A percentile compares a stretch with the other conserved stretches of the same genome.
phyloP scores from a whole-genome alignment of 805 yeast species.

The Wilhelminamyces savonicus region DNA sequence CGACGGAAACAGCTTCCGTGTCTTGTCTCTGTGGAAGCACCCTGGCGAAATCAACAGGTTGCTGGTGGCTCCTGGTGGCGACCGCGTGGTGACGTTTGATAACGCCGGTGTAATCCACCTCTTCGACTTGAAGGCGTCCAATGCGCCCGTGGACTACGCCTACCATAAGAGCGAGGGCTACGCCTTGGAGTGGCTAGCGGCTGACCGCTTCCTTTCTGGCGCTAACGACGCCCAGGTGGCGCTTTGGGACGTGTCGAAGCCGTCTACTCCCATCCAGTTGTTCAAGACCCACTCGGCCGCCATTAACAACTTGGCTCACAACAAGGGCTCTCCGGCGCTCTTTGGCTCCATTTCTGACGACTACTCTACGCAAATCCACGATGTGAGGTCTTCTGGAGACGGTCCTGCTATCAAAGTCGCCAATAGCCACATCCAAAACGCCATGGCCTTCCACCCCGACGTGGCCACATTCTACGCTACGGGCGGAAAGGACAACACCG shows the following conservation, averaged over 20 bases:
- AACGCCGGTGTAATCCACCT: constrained; percentile 45
- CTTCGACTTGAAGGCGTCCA: constrained; percentile 23
- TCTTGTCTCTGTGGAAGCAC: constrained; percentile 49
- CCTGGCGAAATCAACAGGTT: constrained; percentile 64
- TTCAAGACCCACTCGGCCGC: constrained; percentile 49
- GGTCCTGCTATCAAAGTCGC: constrained; percentile 40
- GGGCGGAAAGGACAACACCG: constrained; percentile 71
- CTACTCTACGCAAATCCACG: constrained; percentile 53
- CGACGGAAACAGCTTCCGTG: constrained; percentile 33
- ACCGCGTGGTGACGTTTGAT: constrained; percentile 49
- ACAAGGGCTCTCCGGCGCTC: constrained; percentile 32
- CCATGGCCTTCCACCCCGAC: constrained; percentile 59
- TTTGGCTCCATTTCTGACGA: constrained; percentile 73
- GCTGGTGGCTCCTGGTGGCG: constrained; percentile 44
- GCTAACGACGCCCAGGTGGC: constrained; percentile 65
- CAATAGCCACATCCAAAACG: constrained; percentile 55
- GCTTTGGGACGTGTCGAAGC: constrained; percentile 54
- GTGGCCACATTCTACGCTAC: constrained; percentile 56
- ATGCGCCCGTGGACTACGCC: constrained; percentile 27
- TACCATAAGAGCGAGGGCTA: constrained; percentile 64
- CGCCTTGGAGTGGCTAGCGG: constrained; percentile 62
- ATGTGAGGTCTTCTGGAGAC: constrained; percentile 36
- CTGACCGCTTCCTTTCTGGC: constrained; percentile 48
- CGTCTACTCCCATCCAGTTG: constrained; percentile 40
- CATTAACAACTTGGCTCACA: constrained; percentile 66